Evolutionary conservation across 1,284 basidiomycete genomes (phyloP), one percentile per base, ranked within the genome.

Genomic region (Heterobasidion occidentale): DNA sequence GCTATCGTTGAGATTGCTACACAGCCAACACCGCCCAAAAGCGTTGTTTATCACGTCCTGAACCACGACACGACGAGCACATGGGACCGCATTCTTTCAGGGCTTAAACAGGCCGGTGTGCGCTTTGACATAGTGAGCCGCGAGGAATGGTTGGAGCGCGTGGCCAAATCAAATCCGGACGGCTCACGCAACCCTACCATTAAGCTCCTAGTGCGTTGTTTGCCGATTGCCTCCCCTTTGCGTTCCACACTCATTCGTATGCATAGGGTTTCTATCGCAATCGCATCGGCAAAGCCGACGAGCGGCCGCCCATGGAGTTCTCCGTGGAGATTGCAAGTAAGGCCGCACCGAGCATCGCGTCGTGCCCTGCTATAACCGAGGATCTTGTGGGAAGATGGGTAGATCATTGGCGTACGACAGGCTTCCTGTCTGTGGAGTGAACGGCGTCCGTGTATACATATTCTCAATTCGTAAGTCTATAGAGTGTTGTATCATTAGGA

Each of bases 1-100:
- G 73, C 75, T 8, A 77, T 86, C 56, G 61, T 73, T 38, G 80
- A 85, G 54, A 70, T 85, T 49, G 69, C 77, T 7, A 68, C 36
- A 70, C 85, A 36, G 71, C 81, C 38, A 64, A 67, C 4, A 6
- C 12, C 17, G 12, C 42, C 5, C 14, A 45, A 45, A 45, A 14
- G 14, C 14, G 17, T 17, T 3, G 42, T 45, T 17, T 45, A 45
- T 45, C 42, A 45, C 17, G 17, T 45, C 42, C 14, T 45, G 14
- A 45, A 45, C 17, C 7, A 14, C 42, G 6, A 45, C 7, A 45
- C 42, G 42, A 45, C 14, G 5, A 17, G 14, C 12, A 45, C 14
- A 14, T 45, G 42, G 42, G 42, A 14, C 17, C 14, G 17, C 4
- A 45, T 45, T 7, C 71, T 71, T 35, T 71, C 86, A 12, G 62